Percentiles rank a stretch among this genome's conserved stretches.
Conservation (phyloP, 169 alveolate genomes). For the Cryptosporidium meleagridis region DNA sequence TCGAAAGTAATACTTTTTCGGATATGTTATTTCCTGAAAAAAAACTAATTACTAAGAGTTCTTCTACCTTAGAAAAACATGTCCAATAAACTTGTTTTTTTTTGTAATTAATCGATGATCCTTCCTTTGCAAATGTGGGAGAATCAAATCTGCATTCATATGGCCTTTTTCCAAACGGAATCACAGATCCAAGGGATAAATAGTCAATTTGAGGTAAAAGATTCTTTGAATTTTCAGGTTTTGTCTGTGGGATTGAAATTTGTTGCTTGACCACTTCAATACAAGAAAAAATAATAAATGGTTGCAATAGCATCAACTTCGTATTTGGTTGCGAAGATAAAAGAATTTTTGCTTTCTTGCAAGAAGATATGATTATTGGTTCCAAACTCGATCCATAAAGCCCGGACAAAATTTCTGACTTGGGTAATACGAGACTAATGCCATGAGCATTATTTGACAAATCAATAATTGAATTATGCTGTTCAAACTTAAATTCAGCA, state of each 20-base stretch:
- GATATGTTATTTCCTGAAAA: background rate
- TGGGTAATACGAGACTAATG: slow-evolving; percentile 31
- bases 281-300: slow-evolving; percentile 29
- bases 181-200: slow-evolving; percentile 23
- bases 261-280: slow-evolving; percentile 7
- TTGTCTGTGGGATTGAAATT: background rate
- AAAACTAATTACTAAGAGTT: slow-evolving; percentile 27
- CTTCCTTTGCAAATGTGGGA: slow-evolving; percentile 29
- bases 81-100: slow-evolving; percentile 44
- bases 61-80: slow-evolving; percentile 43
- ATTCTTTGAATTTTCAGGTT: background rate
- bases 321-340: slow-evolving; percentile 12
- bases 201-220: background rate
- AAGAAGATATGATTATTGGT: slow-evolving; percentile 35
- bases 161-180: slow-evolving; percentile 60
- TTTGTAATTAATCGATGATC: slow-evolving; percentile 27
- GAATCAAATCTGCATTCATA: slow-evolving; percentile 70
- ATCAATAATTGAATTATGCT: background rate
- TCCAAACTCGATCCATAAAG: slow-evolving; percentile 54
- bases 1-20: background rate
- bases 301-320: slow-evolving; percentile 20
- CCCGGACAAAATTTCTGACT: slow-evolving; percentile 9
- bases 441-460: slow-evolving; percentile 20
- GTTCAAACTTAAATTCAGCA: slow-evolving; percentile 11
- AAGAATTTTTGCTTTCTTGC: slow-evolving; percentile 21